Evolutionary conservation across 2,329 filamentous ascomycete genomes (phyloP).

Genomic region (Phoma herbarum): DNA sequence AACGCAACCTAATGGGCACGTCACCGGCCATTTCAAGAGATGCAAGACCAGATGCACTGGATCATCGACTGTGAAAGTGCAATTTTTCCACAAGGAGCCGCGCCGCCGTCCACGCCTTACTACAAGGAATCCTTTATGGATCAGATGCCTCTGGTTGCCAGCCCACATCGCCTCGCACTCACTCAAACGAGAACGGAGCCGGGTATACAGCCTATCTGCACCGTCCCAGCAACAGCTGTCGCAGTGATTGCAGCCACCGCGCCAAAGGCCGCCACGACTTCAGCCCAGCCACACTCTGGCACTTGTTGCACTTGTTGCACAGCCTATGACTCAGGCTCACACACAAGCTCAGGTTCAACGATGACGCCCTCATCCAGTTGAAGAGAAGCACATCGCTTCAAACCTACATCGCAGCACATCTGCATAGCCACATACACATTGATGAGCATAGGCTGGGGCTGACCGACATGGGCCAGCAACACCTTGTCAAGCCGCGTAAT

Average conservation of each 20-base stretch:
- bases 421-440: neutral
- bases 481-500: neutral
- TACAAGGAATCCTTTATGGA: too few relatives aligned
- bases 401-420: neutral
- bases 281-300: neutral
- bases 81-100: too few relatives aligned
- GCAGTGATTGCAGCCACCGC: neutral
- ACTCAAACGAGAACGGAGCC: too few relatives aligned
- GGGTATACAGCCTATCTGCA: neutral
- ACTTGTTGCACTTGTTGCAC: neutral
- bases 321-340: neutral
- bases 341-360: neutral
- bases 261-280: neutral
- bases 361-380: neutral
- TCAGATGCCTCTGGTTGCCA: too few relatives aligned
- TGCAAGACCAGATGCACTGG: too few relatives aligned
- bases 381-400: neutral
- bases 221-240: neutral
- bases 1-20: neutral
- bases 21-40: too few relatives aligned
- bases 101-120: too few relatives aligned
- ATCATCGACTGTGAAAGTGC: too few relatives aligned
- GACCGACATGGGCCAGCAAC: neutral
- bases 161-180: too few relatives aligned
- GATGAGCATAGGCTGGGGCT: neutral